A percentile compares a stretch with the other conserved stretches of the same genome.
Conservation (phyloP, 75 land plant species). For the Picea sitchensis region DNA sequence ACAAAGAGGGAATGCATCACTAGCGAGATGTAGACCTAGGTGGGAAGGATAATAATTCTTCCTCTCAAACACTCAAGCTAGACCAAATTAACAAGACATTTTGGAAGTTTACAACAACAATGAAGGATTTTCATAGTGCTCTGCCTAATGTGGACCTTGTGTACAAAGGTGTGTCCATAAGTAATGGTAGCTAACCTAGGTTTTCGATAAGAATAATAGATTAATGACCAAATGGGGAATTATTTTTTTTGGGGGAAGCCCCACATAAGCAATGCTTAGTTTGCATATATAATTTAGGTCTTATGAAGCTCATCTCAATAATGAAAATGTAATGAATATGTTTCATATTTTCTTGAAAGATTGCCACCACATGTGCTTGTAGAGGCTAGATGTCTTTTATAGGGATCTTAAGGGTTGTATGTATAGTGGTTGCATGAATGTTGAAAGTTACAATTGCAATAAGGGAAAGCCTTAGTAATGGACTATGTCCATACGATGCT, state of each 20-base stretch:
- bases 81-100: too few species aligned
- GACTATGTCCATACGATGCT: background rate
- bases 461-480: background rate
- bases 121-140: too few species aligned
- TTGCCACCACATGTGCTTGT: background rate
- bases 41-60: too few species aligned
- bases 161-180: background rate
- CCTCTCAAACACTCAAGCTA: too few species aligned
- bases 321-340: background rate
- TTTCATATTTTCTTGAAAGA: background rate
- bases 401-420: background rate
- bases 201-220: too few species aligned
- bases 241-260: background rate
- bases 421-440: background rate
- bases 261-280: background rate
- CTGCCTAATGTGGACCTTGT: too few species aligned
- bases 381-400: background rate
- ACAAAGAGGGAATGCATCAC: too few species aligned
- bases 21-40: too few species aligned
- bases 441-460: background rate
- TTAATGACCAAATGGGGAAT: too few species aligned
- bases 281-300: background rate
- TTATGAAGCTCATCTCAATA: background rate
- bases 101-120: too few species aligned
- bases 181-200: background rate